Evolutionary conservation across 1,139 yeast species (phyloP).

Genomic region (Insectozyma bohioensis): DNA sequence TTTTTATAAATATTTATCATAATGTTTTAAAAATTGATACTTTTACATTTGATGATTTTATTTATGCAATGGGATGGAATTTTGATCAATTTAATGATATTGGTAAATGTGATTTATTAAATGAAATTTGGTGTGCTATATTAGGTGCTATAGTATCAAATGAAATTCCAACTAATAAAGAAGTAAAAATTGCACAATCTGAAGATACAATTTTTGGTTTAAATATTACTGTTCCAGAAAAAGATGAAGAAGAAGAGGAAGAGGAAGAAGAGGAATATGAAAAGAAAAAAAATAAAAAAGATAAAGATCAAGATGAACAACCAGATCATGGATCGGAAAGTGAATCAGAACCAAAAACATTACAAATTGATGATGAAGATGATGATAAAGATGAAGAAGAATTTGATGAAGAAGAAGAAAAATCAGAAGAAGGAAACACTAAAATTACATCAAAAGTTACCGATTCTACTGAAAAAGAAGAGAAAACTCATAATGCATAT

Average conservation of each 20-base stretch:
- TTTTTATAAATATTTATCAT: conserved; percentile 70
- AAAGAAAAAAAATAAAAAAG: conserved; percentile 26
- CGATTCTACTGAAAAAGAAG: conserved; percentile 5
- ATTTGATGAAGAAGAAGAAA: conserved; percentile 28
- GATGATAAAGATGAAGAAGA: conserved; percentile 25
- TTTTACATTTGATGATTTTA: conserved; percentile 77
- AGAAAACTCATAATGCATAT: conserved; percentile 49
- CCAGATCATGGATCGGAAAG: conserved; percentile 26
- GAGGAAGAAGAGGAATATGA: conserved; percentile 17
- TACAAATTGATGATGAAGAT: conserved; percentile 13
- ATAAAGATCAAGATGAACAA: conserved; percentile 16
- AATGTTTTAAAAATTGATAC: conserved; percentile 64
- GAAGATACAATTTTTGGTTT: conserved; percentile 37
- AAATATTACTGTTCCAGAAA: conserved; percentile 42
- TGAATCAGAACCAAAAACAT: conserved; percentile 16
- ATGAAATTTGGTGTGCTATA: conserved; percentile 72
- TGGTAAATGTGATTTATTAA: conserved; percentile 56
- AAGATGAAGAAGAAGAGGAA: conserved; percentile 16
- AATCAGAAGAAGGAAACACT: conserved; percentile 20
- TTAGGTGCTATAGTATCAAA: conserved; percentile 47
- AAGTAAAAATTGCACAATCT: conserved; percentile 22
- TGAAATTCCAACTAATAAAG: conserved; percentile 27
- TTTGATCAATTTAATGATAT: conserved; percentile 39
- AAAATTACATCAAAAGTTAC: conserved; percentile 16
- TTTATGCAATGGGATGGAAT: conserved; percentile 62